Evolutionary conservation across 106 monocot genomes (phyloP), one percentile per base, ranked within the genome.

Genomic region (Platanthera zijinensis): DNA sequence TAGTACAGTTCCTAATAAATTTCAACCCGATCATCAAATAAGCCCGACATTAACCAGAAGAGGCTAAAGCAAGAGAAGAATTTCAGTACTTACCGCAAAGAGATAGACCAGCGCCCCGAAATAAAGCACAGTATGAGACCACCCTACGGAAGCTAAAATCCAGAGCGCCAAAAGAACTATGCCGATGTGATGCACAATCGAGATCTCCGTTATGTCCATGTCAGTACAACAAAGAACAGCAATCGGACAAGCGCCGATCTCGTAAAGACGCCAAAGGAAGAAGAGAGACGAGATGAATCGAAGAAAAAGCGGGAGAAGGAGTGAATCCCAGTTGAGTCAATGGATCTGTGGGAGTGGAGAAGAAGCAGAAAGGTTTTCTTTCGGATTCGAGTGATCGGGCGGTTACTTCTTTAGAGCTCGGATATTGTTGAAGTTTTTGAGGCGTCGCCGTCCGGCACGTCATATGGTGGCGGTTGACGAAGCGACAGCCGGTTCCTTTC

Each of bases 101-200:
- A 95, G 89, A 53, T 95, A 95, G 50, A 90, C n/a, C 76, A 95
- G 74, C 11, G 84, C 78, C 28, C 85, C 48, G 75, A 95, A 72
- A 81, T 80, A 95, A 61, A 82, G 46, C 46, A 83, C 7, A 48
- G 86, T 79, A 53, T 83, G 80, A 50, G 69, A 73, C 80, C 80
- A 82, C 39, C 87, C 89, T n/a, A 87, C 6, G 10, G 71, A 84
- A 6, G 82, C 78, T 14, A 86, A 69, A 76, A 82, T 21, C 92
- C 89, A 89, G 3, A 92, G 84, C 62, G 71, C 49, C 51, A 73
- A 21, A 32, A 95, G 78, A 59, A 92, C 88, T 18, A 86, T 18
- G 11, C 74, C 88, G 45, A 86, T 84, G 76, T 95, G 95, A 69
- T 92, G 87, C 11, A 92, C 63, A 69, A 95, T 81, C 11, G 95